These are phyloP conservation scores for Helichrysum umbraculigerum DNA, from an alignment of 129 eudicot genomes.

Conservation along the genomic window DNA sequence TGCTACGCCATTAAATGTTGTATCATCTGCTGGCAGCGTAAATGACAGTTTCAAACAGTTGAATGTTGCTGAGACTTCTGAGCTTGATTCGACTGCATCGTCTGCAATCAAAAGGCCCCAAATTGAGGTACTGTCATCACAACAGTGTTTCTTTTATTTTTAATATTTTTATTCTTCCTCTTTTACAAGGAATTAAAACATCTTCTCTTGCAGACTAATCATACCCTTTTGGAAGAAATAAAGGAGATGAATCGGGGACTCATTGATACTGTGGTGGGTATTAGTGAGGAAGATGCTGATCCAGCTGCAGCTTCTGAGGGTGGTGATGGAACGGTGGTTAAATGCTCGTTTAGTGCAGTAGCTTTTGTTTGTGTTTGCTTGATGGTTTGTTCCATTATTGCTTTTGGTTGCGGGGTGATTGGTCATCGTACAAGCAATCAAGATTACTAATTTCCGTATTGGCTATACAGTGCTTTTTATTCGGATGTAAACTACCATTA, in stretches of 20 bases:
- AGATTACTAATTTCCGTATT: too few relatives aligned
- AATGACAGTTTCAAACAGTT: conserved; percentile 66
- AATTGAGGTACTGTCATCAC: conserved; percentile 58
- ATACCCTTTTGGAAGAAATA: conserved; percentile 89
- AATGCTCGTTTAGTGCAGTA: conserved; percentile 82
- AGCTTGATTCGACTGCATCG: conserved; percentile 87
- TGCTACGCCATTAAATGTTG: conserved; percentile 85
- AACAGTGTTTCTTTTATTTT: not conserved
- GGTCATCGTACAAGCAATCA: too few relatives aligned
- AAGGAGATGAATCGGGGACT: conserved; percentile 74
- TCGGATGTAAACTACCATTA: too few relatives aligned
- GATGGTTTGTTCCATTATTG: too few relatives aligned
- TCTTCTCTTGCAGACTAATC: conserved; percentile 58
- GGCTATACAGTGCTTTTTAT: too few relatives aligned
- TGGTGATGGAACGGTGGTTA: conserved; percentile 80
- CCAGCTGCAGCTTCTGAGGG: conserved; percentile 71
- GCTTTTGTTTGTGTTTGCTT: too few relatives aligned
- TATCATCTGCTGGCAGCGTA: conserved; percentile 70
- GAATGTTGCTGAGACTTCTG: conserved; percentile 54
- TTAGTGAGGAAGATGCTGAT: conserved; percentile 82
- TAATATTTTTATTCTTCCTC: not conserved
- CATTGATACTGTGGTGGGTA: conserved; percentile 79
- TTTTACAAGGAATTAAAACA: conserved; percentile 3
- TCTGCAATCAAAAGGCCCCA: conserved; percentile 73
- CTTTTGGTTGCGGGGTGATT: too few relatives aligned